Base-by-base conservation (phyloP, 306 rosid species). In the Ziziphus jujuba region DNA sequence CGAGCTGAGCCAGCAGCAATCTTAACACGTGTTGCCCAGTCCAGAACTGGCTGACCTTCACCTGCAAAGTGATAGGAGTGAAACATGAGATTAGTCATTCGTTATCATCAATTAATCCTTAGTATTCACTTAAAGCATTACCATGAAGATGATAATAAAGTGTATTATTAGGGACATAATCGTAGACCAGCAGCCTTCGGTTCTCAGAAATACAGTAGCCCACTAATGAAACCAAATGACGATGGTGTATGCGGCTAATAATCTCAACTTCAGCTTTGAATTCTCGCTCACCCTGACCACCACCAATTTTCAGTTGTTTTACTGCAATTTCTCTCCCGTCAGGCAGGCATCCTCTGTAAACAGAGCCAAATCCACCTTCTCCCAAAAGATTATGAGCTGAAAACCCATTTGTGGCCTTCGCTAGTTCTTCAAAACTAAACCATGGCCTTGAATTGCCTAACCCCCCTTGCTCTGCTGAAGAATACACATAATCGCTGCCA, bases 1-100 rank as follows among this genome's bases (percentile, higher is more conserved):
- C 95, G 96, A 71, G 97, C 95, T 68, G 98, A 89, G 65, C 98
- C 97, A 66, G 87, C 86, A 49, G 97, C 98, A 47, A 90, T 80
- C 80, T 79, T 93, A 47, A 86, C 79, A 66, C 97, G 98, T 56
- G 57, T 88, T 70, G 66, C 75, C 98, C 98, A 93, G 61, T 82
- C 87, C 63, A 93, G 53, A 75, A 83, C 91, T 0, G 81, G 90
- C 72, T 62, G 69, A 59, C 76, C 86, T 69, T 72, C 80, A 51
- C 76, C 97, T 92, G 76, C 55, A 71, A 78, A 72, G 65, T 55
- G 48, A 5, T 51, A 67, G 63, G 22, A 57, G 59, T 45, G 65
- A 20, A 79, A 33, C 55, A 56, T 69, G 21, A 78, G 70, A 50
- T 16, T 51, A 65, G 48, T 33, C 48, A 70, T 48, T 65, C 53